A percentile compares a stretch with the other conserved stretches of the same genome.
Conservation (phyloP, 1,284 basidiomycete genomes). For the Puccinia hordei region DNA sequence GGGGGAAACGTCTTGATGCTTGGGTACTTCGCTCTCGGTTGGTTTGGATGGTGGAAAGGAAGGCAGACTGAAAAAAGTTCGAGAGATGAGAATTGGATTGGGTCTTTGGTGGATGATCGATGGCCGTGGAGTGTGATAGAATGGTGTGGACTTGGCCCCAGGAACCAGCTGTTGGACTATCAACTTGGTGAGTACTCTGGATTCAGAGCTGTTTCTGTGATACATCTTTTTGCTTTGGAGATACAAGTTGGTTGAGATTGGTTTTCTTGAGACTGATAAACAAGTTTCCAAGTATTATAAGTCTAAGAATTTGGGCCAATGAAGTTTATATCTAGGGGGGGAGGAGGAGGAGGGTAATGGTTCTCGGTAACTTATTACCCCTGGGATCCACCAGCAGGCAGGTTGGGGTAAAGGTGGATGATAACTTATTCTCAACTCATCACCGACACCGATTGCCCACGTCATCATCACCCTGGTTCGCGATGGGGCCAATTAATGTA, state of each 20-base stretch:
- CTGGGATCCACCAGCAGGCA: too few species aligned
- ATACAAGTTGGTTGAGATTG: neutral
- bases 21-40: constrained; percentile 8
- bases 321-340: too few species aligned
- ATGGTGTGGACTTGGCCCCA: neutral
- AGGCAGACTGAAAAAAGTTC: constrained; percentile 41
- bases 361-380: too few species aligned
- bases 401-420: too few species aligned
- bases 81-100: neutral
- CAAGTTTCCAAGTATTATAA: neutral
- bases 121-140: neutral
- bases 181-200: neutral
- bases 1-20: neutral
- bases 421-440: too few species aligned
- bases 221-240: neutral
- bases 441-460: too few species aligned
- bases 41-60: constrained; percentile 38
- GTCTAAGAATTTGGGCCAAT: too few species aligned
- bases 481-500: too few species aligned
- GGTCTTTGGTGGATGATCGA: neutral
- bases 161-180: neutral
- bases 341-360: too few species aligned
- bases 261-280: neutral
- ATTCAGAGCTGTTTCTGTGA: neutral
- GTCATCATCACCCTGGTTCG: too few species aligned